Evolutionary conservation across 305 asterid species (phyloP).

Genomic region (Solanum hybrid): DNA sequence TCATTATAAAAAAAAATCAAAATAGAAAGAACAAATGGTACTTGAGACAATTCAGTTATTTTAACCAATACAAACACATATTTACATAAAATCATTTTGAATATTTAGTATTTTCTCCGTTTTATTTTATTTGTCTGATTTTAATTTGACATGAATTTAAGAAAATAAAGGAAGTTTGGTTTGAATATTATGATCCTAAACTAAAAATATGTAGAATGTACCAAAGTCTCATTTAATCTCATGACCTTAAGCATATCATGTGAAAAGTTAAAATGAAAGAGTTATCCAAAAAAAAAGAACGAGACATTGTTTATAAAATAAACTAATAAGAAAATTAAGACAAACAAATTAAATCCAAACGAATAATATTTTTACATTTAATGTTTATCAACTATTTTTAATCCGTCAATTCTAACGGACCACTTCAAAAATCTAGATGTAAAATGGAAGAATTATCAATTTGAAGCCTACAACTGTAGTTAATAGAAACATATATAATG

Average conservation of each 20-base stretch:
- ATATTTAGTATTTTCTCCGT: not conserved
- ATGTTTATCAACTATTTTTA: not conserved
- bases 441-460: not conserved
- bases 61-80: not conserved
- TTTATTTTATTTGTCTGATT: not conserved
- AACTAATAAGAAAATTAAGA: too few relatives aligned
- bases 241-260: not conserved
- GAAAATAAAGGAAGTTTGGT: too few relatives aligned
- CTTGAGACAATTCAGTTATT: not conserved
- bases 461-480: not conserved
- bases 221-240: not conserved
- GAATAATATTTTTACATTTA: not conserved
- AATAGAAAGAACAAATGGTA: not conserved
- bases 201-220: not conserved
- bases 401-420: not conserved
- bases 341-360: not conserved
- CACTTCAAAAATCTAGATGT: not conserved
- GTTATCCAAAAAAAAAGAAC: too few relatives aligned
- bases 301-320: too few relatives aligned
- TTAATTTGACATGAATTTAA: not conserved
- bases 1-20: too few relatives aligned
- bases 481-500: not conserved
- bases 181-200: not conserved
- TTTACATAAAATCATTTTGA: not conserved
- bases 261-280: too few relatives aligned